Base-by-base conservation (phyloP, 805 yeast genomes). In the Vanderwaltozyma verrucispora region DNA sequence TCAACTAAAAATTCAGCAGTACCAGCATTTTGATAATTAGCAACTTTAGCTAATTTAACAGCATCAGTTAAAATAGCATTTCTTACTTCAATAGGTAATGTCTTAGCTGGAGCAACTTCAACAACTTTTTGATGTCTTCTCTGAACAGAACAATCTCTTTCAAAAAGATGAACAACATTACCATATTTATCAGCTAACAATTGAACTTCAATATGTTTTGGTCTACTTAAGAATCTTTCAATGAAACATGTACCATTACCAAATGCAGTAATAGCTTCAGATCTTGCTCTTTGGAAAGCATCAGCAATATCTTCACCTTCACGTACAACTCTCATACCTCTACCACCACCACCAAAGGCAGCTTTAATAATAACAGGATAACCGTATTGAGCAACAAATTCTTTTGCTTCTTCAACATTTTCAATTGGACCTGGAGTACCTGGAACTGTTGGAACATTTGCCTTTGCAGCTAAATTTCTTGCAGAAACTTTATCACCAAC, bases 341-440 rank as follows among this genome's bases (percentile, higher is more conserved):
- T 78, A 55, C 97, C 97, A 70, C 97, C 97, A 65, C 96, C 96
- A 60, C 97, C 97, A 59, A 83, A 89, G 32, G 97, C 97, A 31
- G 97, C 96, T 67, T 88, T 88, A 65, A 88, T 87, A 64, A 88
- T 89, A 35, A 89, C 96, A 10, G 97, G 97, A 67, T 60, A 87
- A 20, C 97, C 97, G 62, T 87, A 72, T 63, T 85, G 55, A 33
- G 65, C 73, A 29, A 86, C 95, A 56, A 89, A 89, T 8, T 59
- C 76, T 46, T 64, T 53, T 23, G 96, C 96, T 52, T 88, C 85
- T 37, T 69, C 79, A 20, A 80, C 78, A 19, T 70, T 52, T 37
- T 77, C 86, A 57, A 89, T 86, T 44, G 97, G 96, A 26, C 96
- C 96, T 8, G 88, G 92, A 12, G 96, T 87, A 54, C 97, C 97